These are phyloP conservation scores for Omphalotus guepiniiformis DNA, from an alignment of 768 basidiomycete species.

Conservation along the genomic window DNA sequence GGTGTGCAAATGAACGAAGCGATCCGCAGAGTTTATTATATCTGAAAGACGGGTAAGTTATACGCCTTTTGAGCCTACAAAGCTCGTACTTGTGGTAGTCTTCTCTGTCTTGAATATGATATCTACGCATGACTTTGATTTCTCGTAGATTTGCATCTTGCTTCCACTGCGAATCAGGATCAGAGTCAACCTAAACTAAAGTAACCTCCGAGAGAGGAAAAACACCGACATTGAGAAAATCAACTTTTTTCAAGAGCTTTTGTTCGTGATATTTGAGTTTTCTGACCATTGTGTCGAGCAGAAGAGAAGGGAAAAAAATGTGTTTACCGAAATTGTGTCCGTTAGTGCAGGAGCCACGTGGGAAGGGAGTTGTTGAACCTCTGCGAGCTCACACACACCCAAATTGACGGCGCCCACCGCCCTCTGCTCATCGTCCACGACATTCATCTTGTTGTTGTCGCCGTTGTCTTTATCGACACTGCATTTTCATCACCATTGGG, in stretches of 20 bases:
- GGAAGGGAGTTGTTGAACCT: constrained; percentile 19
- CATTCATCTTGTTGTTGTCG: constrained; percentile 18
- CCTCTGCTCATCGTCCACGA: constrained; percentile 15
- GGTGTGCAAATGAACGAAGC: constrained; percentile 80
- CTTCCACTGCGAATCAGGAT: constrained; percentile 69
- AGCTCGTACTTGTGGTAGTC: constrained; percentile 81
- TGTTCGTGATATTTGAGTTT: constrained; percentile 97
- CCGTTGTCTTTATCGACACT: constrained; percentile 14
- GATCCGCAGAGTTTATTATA: constrained; percentile 96
- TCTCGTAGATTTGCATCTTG: constrained; percentile 89
- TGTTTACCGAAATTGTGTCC: constrained; percentile 8
- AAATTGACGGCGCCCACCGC: constrained; percentile 11
- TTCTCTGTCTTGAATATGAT: constrained; percentile 92
- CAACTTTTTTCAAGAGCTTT: constrained; percentile 92
- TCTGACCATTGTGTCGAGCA: constrained; percentile 82
- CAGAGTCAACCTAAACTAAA: constrained; percentile 10
- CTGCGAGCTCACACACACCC: background rate
- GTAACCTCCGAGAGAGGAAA: background rate
- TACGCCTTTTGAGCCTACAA: too few species aligned
- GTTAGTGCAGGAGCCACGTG: constrained; percentile 31
- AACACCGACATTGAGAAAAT: constrained; percentile 80
- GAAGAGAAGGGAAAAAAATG: too few species aligned
- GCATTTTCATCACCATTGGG: constrained; percentile 10
- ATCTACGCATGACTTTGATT: constrained; percentile 90
- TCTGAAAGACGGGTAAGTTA: constrained; percentile 31